Base-by-base conservation (phyloP, 1,284 basidiomycete genomes). In the Ustilago nuda region DNA sequence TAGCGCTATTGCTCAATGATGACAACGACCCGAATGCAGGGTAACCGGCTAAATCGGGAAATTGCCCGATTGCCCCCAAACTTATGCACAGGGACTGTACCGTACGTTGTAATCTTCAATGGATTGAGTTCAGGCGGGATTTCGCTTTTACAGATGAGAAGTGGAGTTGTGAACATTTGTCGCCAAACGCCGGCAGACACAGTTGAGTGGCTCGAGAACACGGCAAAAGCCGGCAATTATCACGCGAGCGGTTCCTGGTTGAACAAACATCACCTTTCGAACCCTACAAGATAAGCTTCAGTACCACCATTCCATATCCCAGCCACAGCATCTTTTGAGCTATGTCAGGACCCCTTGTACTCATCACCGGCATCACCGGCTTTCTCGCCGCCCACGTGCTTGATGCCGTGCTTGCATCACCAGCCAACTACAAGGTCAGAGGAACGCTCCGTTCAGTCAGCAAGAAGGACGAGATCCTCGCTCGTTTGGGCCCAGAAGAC, bases 321-420 rank as follows among this genome's bases (percentile, higher is more conserved):
- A 45, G 3, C 43, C 6, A n/a, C 48, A 30, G 27, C 48, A 4
- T 50, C 30, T 13, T 5, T 23, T 27, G 11, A 50, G 32, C 23
- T 32, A 76, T 71, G 72, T 65, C 70, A n/a, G 71, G 71, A 32
- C 64, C 73, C 7, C 62, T 82, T 19, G 81, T 81, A 8, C 77
- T 82, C 36, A 72, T 82, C 61, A 82, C 81, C 12, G 81, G 81
- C 23, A 67, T 79, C 60, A 84, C 79, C 41, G 81, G 82, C 54
- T 82, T 84, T 57, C 65, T 84, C 2, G 74, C 82, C 4, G 68
- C 70, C 3, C 79, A 81, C 65, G 76, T 84, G 19, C 72, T 84
- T 45, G 78, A 82, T 48, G 63, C 76, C 7, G 66, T 76, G 8
- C 78, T 83, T 9, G 79, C 77, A 8, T 69, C 69, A 7, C 75